Base-by-base conservation (phyloP, 2,329 filamentous ascomycete species). In the Ophiostoma sp. region DNA sequence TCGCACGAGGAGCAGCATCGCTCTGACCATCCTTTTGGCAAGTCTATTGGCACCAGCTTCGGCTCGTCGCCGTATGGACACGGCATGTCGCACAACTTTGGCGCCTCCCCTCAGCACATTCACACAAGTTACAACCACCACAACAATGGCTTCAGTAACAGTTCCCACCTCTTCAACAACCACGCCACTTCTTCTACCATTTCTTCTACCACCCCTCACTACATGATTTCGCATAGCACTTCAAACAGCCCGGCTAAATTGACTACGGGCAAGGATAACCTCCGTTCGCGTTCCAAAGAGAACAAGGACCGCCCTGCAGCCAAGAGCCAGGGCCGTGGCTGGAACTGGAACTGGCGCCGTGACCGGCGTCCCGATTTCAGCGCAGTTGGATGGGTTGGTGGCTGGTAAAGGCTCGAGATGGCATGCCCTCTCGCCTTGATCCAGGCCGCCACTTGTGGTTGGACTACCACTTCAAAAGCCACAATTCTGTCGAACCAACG, bases 311-410 rank as follows among this genome's bases (percentile, higher is more conserved):
- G 82, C 76, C 84, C 84, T 69, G 84, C 84, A 81, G 83, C 78
- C 72, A 85, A 83, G 76, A 82, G 82, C 72, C 78, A 83, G 76
- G 82, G 82, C 72, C 78, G 84, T 80, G 85, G 87, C 78, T 83
- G 81, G 81, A 85, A 87, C 78, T 83, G 81, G 81, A 84, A 79
- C 72, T 86, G 85, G 84, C 84, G 85, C 75, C 82, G 85, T 75
- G 87, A 89, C 72, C 82, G 80, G 27, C 27, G 27, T 27, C 27
- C 27, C 27, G 27, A 27, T 27, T 27, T 27, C 75, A 84, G 84
- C 78, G 89, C 88, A 76, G 81, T 93, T 82, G 93, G 96, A 87
- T 96, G 94, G 89, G 92, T 97, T 87, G 93, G 93, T 83, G 92
- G 91, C 81, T 96, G 91, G 87, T 88, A 91, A 91, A 78, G 74